Evolutionary conservation across 1,284 basidiomycete species (phyloP).

Genomic region (Peniophora sp.): DNA sequence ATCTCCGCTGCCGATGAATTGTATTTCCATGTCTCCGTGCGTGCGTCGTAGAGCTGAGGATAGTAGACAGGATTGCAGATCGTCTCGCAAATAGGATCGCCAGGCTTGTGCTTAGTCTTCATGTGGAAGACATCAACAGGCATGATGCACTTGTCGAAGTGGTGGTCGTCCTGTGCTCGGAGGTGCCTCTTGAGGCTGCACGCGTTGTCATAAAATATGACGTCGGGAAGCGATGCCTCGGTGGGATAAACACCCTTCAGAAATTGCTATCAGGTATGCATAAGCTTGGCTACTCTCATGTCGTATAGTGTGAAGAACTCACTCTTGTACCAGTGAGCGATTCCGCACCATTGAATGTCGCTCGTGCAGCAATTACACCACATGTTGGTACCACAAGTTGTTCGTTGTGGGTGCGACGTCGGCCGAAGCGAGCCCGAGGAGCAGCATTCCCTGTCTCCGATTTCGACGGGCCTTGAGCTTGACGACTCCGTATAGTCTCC

Average conservation of each 20-base stretch:
- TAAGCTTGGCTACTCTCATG: too few species aligned
- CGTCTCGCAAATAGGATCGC: slow-evolving; percentile 23
- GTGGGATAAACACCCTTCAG: slow-evolving; percentile 7
- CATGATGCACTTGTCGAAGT: slow-evolving; percentile 19
- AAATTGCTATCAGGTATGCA: slow-evolving; percentile 1
- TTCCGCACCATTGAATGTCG: not conserved
- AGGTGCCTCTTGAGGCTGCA: slow-evolving; percentile 19
- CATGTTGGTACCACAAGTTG: slow-evolving; percentile 19
- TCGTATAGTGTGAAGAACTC: too few species aligned
- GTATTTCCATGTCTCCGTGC: slow-evolving; percentile 21
- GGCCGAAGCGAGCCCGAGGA: slow-evolving; percentile 15
- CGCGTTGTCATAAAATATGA: slow-evolving; percentile 28
- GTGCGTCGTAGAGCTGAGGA: slow-evolving; percentile 19
- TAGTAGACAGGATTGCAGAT: slow-evolving; percentile 28
- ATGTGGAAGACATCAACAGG: slow-evolving; percentile 36
- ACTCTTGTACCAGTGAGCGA: too few species aligned
- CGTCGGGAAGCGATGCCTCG: slow-evolving; percentile 12
- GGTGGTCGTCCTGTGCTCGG: slow-evolving; percentile 13
- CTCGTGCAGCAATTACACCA: slow-evolving; percentile 17
- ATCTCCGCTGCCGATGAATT: slow-evolving; percentile 18
- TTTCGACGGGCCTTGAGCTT: slow-evolving; percentile 12
- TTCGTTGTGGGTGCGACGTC: slow-evolving; percentile 23
- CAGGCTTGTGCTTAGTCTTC: slow-evolving; percentile 27
- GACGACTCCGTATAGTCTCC: not conserved
- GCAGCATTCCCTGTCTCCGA: slow-evolving; percentile 13